Evolutionary conservation across 306 rosid species (phyloP), one percentile per base, ranked within the genome.

Genomic region (Datisca glomerata): DNA sequence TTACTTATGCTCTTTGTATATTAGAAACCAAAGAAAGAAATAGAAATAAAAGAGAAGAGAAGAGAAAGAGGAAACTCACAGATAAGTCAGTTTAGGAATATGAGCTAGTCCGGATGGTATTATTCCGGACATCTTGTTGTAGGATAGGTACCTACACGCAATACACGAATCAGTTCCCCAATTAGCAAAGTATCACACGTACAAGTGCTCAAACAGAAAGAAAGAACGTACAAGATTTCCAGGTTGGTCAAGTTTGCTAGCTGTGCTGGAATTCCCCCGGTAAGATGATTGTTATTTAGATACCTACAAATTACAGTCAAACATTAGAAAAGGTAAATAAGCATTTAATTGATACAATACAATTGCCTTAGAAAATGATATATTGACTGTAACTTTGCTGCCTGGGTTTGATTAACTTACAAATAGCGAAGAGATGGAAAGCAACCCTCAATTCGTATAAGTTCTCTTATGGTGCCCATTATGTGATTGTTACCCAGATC

Each of bases 391-490:
- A n/a, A n/a, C n/a, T n/a, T n/a, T n/a, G n/a, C n/a, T n/a, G n/a
- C n/a, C n/a, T n/a, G n/a, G n/a, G n/a, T n/a, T n/a, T n/a, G n/a
- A 14, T 31, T 14, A 8, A 80, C 96, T 50, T 64, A 91, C 98
- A 91, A 69, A 65, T 84, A 80, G 60, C 96, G 94, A 56, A 91
- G 78, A 11, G 93, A 71, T 1, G 92, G 96, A 71, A 91, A 91
- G 74, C 96, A 84, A 25, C 94, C 98, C 61, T 84, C 98, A 57
- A 91, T 41, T 18, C 96, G 98, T 37, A 85, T 91, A 49, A 91
- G 96, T 67, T 91, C 98, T 71, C 95, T 66, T 50, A 91, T 72
- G 39, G 98, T 91, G 53, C 98, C 98, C 41, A 84, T 93, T 84
- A 91, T 64, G 64, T 91, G 98, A 78, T 91, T 91, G 69, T 80